Evolutionary conservation across 2,329 filamentous ascomycete species (phyloP), one percentile per base, ranked within the genome.

Genomic region (Cyanodermella asteris): DNA sequence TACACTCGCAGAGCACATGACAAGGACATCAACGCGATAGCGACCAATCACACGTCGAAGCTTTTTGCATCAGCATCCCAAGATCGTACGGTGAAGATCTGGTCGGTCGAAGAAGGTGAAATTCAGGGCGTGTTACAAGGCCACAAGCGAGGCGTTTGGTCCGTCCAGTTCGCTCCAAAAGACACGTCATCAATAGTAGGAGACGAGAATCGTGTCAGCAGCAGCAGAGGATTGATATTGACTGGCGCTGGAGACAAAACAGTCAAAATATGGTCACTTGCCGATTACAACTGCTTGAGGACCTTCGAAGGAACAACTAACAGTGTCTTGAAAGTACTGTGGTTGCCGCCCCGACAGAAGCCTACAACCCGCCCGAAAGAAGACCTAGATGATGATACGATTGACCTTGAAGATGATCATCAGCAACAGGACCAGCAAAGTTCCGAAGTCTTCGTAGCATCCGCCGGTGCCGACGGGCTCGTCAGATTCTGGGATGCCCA

Each of bases 241-340:
- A 94, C 87, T 1, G 87, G 81, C 18, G 90, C 78, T 37, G 87
- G 84, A 41, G 87, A 97, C 49, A 93, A 93, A 51, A 94, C 80
- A 0, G 65, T 94, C 40, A 90, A 91, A 46, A 62, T 97, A 7
- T 97, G 90, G 90, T 93, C 67, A 44, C 56, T 97, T 32, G 64
- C 72, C 3, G 82, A 91, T 48, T 97, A 93, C 50, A 78, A 70
- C 35, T 97, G 87, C 48, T 55, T 97, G 22, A 62, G 84, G 29
- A 94, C 87, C 0, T 87, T 94, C 28, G 90, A 97, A 49, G 87
- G 87, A 0, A 87, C 97, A 47, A 84, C 81, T 5, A 90, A 94
- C 51, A 91, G 77, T 38, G 76, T 97, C 3, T 57, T 97, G 16
- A 94, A 94, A 50, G 76, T 91, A 3, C 64, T 76, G 4, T 97